phyloP scores from a whole-genome alignment of 352 stramenopile species.

The Phytophthora kernoviae region DNA sequence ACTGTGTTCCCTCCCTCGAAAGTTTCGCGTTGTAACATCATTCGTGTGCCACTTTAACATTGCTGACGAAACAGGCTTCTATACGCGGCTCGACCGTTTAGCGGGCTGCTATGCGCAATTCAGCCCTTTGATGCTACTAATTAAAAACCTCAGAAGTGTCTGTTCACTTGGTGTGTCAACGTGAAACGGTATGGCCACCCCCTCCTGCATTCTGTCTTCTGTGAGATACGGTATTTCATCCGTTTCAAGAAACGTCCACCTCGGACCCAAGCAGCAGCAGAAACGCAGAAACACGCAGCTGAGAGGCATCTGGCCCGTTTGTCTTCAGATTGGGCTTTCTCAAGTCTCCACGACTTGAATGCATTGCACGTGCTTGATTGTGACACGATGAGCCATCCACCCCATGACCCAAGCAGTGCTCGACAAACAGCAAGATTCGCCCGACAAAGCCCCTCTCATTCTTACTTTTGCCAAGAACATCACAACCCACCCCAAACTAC shows the following conservation, averaged over 20 bases:
- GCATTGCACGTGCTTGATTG: neutral
- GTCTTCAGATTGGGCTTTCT: neutral
- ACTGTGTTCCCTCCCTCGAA: no score
- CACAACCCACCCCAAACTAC: conserved; percentile 5
- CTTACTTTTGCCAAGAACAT: conserved; percentile 30
- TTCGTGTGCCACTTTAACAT: no score
- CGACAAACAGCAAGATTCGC: conserved; percentile 9
- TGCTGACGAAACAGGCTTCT: no score
- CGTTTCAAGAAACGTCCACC: conserved; percentile 11
- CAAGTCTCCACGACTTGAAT: neutral
- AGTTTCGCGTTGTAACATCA: no score
- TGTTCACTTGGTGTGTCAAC: neutral
- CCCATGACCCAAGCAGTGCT: neutral
- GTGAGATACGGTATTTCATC: neutral
- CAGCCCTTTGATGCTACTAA: neutral
- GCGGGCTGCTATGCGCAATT: neutral
- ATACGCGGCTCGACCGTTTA: neutral
- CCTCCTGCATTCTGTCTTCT: conserved; percentile 1
- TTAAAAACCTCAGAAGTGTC: neutral
- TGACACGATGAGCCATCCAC: neutral
- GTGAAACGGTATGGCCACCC: no score
- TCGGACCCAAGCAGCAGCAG: conserved; percentile 9
- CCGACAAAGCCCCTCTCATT: conserved; percentile 7
- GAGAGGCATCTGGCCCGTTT: neutral
- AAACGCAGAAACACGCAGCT: conserved; percentile 10